phyloP scores from a whole-genome alignment of 371 early-diverging fungal genomes.

The Nematocida sp. region DNA sequence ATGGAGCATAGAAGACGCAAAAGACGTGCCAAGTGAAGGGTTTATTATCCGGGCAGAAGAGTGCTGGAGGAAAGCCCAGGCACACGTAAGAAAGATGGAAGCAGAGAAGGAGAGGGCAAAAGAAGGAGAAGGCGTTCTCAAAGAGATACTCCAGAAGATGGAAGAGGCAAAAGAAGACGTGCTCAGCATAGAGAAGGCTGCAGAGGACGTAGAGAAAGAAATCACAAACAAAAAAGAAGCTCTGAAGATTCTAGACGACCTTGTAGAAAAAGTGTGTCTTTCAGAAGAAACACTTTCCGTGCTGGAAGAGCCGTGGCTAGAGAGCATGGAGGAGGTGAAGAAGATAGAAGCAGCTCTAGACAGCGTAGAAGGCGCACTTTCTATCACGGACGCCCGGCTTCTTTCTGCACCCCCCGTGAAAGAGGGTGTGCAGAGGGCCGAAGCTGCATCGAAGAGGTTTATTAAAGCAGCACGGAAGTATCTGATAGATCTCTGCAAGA shows the following conservation, averaged over 20 bases:
- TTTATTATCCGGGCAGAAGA: background rate
- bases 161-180: constrained; percentile 40
- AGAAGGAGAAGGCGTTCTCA: background rate
- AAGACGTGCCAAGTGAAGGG: background rate
- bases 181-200: constrained; percentile 11
- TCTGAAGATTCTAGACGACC: constrained; percentile 7
- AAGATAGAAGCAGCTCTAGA: constrained; percentile 44
- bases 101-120: background rate
- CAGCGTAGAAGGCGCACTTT: background rate
- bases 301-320: constrained; percentile 28
- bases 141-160: constrained; percentile 11
- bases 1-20: background rate
- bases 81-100: background rate
- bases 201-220: constrained; percentile 43
- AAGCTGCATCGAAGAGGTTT: background rate
- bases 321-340: constrained; percentile 45
- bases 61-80: background rate
- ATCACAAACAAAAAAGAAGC: constrained; percentile 31
- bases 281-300: constrained; percentile 8
- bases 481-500: constrained; percentile 2
- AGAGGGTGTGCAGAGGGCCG: background rate
- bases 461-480: background rate
- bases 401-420: background rate
- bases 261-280: background rate
- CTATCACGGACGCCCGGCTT: background rate